phyloP scores from a whole-genome alignment of 768 basidiomycete species.

The Pleurotus eryngii region DNA sequence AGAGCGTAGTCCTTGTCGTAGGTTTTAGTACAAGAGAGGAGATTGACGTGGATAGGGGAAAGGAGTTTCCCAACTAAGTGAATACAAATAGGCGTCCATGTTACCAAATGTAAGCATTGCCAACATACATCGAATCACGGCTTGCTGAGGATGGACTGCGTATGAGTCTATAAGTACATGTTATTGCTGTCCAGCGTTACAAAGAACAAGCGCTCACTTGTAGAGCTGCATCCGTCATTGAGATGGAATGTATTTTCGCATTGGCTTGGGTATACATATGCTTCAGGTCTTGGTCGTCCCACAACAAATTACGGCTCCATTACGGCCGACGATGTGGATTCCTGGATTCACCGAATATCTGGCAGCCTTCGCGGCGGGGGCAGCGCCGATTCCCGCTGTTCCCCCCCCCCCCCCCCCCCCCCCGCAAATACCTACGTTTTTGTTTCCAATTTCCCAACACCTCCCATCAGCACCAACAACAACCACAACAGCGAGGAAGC shows the following conservation, averaged over 20 bases:
- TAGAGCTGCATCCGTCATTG: slow-evolving; percentile 44
- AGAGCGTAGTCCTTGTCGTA: too few species aligned
- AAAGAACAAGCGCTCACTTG: too few species aligned
- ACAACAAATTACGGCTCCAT: slow-evolving; percentile 34
- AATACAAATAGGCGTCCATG: too few species aligned
- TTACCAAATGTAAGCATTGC: too few species aligned
- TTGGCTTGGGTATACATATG: slow-evolving; percentile 35
- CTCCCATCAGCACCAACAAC: neutral
- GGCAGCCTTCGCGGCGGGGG: slow-evolving; percentile 43
- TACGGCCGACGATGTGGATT: slow-evolving; percentile 53
- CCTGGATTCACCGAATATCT: slow-evolving; percentile 42
- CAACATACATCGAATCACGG: neutral
- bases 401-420: too few species aligned
- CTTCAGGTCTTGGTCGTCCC: slow-evolving; percentile 50
- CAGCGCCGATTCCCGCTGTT: slow-evolving; percentile 47
- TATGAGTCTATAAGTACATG: neutral
- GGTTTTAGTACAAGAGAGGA: too few species aligned
- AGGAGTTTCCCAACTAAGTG: too few species aligned
- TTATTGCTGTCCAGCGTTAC: too few species aligned
- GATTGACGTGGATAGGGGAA: too few species aligned
- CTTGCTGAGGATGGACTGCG: neutral
- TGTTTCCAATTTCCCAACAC: neutral
- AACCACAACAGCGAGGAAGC: too few species aligned
- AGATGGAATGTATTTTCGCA: slow-evolving; percentile 31
- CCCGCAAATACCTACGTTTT: slow-evolving; percentile 34